Percentiles rank a stretch among this genome's conserved stretches.
Evolutionary conservation across 192 early-diverging fungal species (phyloP).

Genomic region (Coemansia sp.): DNA sequence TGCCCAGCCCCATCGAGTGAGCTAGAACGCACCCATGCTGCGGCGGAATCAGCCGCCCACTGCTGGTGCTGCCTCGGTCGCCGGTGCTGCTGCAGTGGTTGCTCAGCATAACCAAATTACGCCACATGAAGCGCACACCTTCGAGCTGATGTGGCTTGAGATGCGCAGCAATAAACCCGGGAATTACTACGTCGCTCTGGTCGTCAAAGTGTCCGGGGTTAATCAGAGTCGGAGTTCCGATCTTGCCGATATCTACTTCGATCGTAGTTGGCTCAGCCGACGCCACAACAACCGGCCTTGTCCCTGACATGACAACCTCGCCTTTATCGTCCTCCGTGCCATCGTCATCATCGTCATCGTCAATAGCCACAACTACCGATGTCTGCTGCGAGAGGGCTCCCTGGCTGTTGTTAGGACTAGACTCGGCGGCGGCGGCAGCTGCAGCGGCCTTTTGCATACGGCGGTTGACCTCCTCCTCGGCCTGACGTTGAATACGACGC

Average conservation of each 20-base stretch:
- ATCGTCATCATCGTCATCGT: background rate
- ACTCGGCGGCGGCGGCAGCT: background rate
- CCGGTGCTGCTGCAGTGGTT: conserved; percentile 14
- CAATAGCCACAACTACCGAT: background rate
- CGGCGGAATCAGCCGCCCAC: background rate
- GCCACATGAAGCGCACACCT: conserved; percentile 83
- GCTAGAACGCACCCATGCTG: conserved; percentile 77
- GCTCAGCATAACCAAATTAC: conserved; percentile 68
- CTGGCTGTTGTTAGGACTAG: background rate
- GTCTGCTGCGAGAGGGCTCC: background rate
- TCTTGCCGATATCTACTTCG: background rate
- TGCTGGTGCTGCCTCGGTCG: background rate
- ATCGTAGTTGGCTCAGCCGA: background rate
- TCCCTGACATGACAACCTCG: conserved; percentile 14
- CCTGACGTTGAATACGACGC: conserved; percentile 13
- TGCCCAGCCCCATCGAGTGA: conserved; percentile 87
- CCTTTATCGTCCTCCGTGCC: background rate
- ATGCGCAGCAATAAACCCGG: conserved; percentile 57
- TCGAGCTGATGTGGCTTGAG: conserved; percentile 77
- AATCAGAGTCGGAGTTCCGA: conserved; percentile 50
- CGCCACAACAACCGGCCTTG: background rate
- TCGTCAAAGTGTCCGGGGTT: conserved; percentile 58
- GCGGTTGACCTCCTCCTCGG: conserved; percentile 15
- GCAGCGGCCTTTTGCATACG: conserved; percentile 11
- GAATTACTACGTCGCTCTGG: conserved; percentile 43